These are phyloP conservation scores for Lojkania enalia DNA, from an alignment of 2,329 filamentous ascomycete species.

Conservation along the genomic window DNA sequence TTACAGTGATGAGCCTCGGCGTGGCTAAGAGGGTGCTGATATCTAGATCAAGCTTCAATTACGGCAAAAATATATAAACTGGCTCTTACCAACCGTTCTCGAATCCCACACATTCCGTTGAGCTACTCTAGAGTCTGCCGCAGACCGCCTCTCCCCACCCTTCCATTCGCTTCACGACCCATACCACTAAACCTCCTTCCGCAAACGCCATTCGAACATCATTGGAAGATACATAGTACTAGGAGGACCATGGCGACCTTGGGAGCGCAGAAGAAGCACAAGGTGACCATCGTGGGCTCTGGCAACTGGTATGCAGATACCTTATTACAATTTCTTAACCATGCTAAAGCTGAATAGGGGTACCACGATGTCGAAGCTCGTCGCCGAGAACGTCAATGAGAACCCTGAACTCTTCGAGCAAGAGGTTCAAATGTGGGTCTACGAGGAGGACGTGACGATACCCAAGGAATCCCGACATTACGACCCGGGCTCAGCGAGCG, in stretches of 20 bases:
- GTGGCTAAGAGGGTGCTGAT: slow-evolving; percentile 15
- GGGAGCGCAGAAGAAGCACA: slow-evolving; percentile 72
- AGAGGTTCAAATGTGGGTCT: slow-evolving; percentile 98
- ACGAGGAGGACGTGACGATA: slow-evolving; percentile 83
- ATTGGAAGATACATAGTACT: slow-evolving; percentile 7
- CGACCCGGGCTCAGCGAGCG: slow-evolving; percentile 59
- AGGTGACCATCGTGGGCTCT: slow-evolving; percentile 90
- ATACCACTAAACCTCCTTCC: slow-evolving; percentile 10
- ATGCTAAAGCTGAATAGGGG: slow-evolving; percentile 62
- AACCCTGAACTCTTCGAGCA: slow-evolving; percentile 82
- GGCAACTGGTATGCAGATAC: slow-evolving; percentile 81
- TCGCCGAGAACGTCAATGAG: slow-evolving; percentile 85
- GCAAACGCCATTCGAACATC: slow-evolving; percentile 4
- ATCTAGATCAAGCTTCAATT: not conserved
- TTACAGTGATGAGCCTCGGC: slow-evolving; percentile 25
- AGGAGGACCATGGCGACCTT: slow-evolving; percentile 52
- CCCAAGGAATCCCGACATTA: slow-evolving; percentile 74
- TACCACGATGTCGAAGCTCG: slow-evolving; percentile 94
- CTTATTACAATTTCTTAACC: not conserved
- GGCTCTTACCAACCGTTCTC: slow-evolving; percentile 25
- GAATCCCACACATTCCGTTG: slow-evolving; percentile 16
- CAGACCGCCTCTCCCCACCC: not conserved
- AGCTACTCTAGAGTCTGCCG: slow-evolving; percentile 22
- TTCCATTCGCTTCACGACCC: slow-evolving; percentile 4
- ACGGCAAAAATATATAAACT: slow-evolving; percentile 25